Percentiles rank a stretch among this genome's conserved stretches.
Evolutionary conservation across 495 filamentous ascomycete genomes (phyloP).

Genomic region (Aspergillus steynii): DNA sequence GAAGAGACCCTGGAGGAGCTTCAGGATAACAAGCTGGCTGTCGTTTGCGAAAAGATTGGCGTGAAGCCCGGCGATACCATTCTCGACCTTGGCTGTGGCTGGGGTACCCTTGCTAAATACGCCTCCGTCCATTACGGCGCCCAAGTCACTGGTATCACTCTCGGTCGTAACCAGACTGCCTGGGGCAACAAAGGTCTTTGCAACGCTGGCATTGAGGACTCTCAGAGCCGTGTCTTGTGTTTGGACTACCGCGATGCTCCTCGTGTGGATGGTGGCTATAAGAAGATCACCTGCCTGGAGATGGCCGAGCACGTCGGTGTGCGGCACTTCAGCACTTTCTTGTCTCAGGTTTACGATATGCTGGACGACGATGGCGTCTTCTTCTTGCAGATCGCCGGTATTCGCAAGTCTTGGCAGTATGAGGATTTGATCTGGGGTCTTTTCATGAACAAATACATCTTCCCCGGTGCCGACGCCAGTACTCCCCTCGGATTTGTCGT

Average conservation of each 20-base stretch:
- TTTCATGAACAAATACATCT: conserved; percentile 79
- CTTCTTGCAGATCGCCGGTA: conserved; percentile 70
- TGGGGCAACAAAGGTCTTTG: conserved; percentile 69
- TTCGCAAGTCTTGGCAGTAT: conserved; percentile 71
- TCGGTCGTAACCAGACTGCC: conserved; percentile 70
- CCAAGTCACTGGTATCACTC: conserved; percentile 64
- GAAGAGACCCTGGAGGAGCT: conserved; percentile 68
- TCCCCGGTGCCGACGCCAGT: conserved; percentile 68
- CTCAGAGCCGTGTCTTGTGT: conserved; percentile 65
- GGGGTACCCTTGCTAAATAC: conserved; percentile 69
- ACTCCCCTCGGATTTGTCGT: conserved; percentile 67
- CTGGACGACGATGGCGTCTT: conserved; percentile 70
- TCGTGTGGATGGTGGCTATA: conserved; percentile 58
- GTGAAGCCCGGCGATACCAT: conserved; percentile 61
- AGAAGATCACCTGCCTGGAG: conserved; percentile 74
- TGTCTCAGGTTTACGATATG: conserved; percentile 67
- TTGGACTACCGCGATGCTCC: conserved; percentile 71
- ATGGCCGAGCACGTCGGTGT: conserved; percentile 78
- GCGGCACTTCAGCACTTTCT: conserved; percentile 60
- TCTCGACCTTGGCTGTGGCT: conserved; percentile 71
- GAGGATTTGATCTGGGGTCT: conserved; percentile 75
- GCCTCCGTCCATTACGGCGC: conserved; percentile 65
- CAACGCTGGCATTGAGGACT: conserved; percentile 58
- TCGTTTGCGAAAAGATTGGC: conserved; percentile 73
- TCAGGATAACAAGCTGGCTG: conserved; percentile 69